Base-by-base conservation (phyloP, 1,139 yeast genomes). In the Diutina sp. region DNA sequence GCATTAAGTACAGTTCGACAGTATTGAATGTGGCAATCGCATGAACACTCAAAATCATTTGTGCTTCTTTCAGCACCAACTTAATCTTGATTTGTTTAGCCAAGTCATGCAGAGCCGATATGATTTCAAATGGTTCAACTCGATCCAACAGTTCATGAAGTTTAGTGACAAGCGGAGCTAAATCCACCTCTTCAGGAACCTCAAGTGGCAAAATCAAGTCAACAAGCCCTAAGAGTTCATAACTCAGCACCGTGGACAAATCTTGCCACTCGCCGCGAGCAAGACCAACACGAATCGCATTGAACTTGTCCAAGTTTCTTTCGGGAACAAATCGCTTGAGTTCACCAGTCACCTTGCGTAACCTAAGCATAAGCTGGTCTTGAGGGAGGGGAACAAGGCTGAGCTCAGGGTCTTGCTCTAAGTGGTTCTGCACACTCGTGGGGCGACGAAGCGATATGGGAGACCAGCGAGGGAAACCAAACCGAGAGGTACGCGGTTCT, bases 1-100 rank as follows among this genome's bases (percentile, higher is more conserved):
- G 50, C 11, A 25, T 6, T 7, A 54, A 28, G 25, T 44, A 54
- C 41, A 14, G 45, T 8, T 46, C 55, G 48, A 91, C 76, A 1
- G 91, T 82, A 58, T 79, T 80, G 65, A 90, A 85, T 0, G 97
- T 87, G 0, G 97, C 96, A 63, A 90, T 85, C 0, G 96, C 96
- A 66, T 90, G 97, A n/a, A 88, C 87, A 18, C 91, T 79, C 21
- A 90, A 71, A 44, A 82, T 70, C 64, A 85, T 65, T 46, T 73
- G 72, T 46, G 72, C 72, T 61, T 74, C 64, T 7, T 64, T 66
- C 0, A 67, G 67, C 8, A 61, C 64, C 21, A 90, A 72, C 59
- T 77, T 80, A 12, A 90, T 64, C 59, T 82, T 82, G 51, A 90
- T 72, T 65, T 89, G 96, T 60, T 82, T 84, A 0, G 93, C 88